Evolutionary conservation across 129 eudicot species (phyloP), one percentile per base, ranked within the genome.

Genomic region (Ambrosia trifida): DNA sequence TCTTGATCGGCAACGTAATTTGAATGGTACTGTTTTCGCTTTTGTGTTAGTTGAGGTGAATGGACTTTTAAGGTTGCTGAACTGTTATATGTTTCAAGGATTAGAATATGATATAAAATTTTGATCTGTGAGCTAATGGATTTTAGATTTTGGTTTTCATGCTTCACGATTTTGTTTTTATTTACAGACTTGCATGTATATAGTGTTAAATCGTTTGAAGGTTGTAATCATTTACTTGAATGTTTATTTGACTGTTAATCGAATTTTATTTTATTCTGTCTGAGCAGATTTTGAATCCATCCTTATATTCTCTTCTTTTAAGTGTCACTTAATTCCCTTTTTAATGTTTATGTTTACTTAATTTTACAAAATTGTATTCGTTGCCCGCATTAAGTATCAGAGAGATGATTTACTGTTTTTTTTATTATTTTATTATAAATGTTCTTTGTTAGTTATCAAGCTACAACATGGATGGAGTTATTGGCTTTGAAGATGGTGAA

Each of bases 381-480:
- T 54, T 54, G 18, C 44, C 62, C 38, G 50, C 33, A 47, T n/a
- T 49, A 53, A 56, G 33, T 14, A 33, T 41, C 62, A 45, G 84
- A 46, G 69, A 74, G 69, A 68, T 47, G 38, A 69, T 61, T 30
- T 70, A 38, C 36, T 57, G 12, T 31, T 10, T 61, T 10, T 61
- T 69, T 68, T 57, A 10, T 73, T 41, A 12, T 40, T 24, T 24
- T 24, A 24, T 24, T 24, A 0, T 60, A 70, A 66, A 83, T 87
- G 89, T 30, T 14, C 62, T 70, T 69, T 64, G 59, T 73, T 78
- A 80, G 32, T 59, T 84, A 30, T 62, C 86, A 59, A 69, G 85
- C 71, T 72, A 72, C 47, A 80, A 68, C 51, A 78, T 81, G 90
- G 90, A 79, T 51, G 52, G 75, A 50, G 68, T 74, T 77, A 63